Evolutionary conservation across 1,284 basidiomycete species (phyloP).

Genomic region (Tylopilus sp.): DNA sequence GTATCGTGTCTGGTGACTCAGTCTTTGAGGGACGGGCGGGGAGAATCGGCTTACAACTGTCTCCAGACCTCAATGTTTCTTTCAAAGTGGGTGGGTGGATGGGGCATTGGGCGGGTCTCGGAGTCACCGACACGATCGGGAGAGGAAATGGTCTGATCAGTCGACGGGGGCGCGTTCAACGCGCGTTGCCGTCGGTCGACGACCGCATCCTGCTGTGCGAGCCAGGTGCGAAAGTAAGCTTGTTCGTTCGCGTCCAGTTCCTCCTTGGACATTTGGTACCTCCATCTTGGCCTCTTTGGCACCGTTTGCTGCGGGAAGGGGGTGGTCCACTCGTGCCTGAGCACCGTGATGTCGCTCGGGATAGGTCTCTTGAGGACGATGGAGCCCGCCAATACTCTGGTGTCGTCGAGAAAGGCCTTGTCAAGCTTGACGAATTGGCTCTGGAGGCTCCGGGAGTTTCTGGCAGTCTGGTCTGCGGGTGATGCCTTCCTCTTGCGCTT

Average conservation of each 20-base stretch:
- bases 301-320: conserved; percentile 10
- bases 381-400: conserved; percentile 54
- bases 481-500: conserved; percentile 17
- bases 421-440: conserved; percentile 71
- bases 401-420: conserved; percentile 58
- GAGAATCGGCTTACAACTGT: conserved; percentile 63
- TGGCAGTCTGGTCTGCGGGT: not conserved
- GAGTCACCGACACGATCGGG: conserved; percentile 11
- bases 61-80: conserved; percentile 91
- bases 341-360: conserved; percentile 41
- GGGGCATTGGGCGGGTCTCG: conserved; percentile 42
- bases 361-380: conserved; percentile 61
- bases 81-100: conserved; percentile 78
- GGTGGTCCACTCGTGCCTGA: conserved; percentile 24
- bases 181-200: conserved; percentile 52
- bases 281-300: conserved; percentile 79
- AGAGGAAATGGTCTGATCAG: conserved; percentile 5
- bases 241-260: conserved; percentile 88
- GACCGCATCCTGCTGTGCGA: conserved; percentile 54
- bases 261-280: conserved; percentile 76
- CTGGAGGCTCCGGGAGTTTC: conserved; percentile 50
- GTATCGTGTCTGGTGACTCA: conserved; percentile 2
- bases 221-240: conserved; percentile 73
- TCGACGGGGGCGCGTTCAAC: conserved; percentile 12
- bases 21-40: conserved; percentile 4